Evolutionary conservation across 2,329 filamentous ascomycete genomes (phyloP), one percentile per base, ranked within the genome.

Genomic region (Hymenoscyphus occultus): DNA sequence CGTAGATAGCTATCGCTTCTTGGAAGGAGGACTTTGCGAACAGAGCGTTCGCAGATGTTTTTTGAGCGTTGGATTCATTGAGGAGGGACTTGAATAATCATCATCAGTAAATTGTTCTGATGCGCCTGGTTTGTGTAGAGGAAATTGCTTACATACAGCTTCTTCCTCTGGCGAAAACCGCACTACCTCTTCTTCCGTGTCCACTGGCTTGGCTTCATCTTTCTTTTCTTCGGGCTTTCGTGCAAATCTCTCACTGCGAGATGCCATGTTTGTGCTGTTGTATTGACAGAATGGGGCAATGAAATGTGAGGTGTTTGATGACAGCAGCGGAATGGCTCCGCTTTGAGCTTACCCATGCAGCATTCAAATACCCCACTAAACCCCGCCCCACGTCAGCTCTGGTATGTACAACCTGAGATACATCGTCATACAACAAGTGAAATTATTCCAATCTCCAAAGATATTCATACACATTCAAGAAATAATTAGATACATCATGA

Each of bases 1-100:
- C 89, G 78, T 98, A 98, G 67, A 85, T 89, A 70, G 88, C 85
- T 68, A 98, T 89, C 51, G 94, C 94, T 68, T 89, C 87, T 64
- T 89, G 84, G 77, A 90, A 95, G 67, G 88, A 85, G 54, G 85
- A 84, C 2, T 85, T 83, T 0, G 84, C 81, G 78, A 97, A 98
- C n/a, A 93, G 84, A 5, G 84, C 77, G 75, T 97, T 98, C 14
- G 92, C 94, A 64, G 87, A 82, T 1, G 84, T 74, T 78, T 97
- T 97, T 72, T 89, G 86, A 1, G 83, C 76, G 71, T 90, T 88
- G 3, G 92, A 92, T 77, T 94, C 86, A 60, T 81, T 76, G 22
- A 96, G 77, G 16, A 97, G 85, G 45, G 81, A 78, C 88, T 91
- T 67, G 65, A n/a, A 16, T 12, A 56, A 51, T 32, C 40, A 14